Base-by-base conservation (phyloP, 306 rosid genomes). In the Vachellia collinsii region DNA sequence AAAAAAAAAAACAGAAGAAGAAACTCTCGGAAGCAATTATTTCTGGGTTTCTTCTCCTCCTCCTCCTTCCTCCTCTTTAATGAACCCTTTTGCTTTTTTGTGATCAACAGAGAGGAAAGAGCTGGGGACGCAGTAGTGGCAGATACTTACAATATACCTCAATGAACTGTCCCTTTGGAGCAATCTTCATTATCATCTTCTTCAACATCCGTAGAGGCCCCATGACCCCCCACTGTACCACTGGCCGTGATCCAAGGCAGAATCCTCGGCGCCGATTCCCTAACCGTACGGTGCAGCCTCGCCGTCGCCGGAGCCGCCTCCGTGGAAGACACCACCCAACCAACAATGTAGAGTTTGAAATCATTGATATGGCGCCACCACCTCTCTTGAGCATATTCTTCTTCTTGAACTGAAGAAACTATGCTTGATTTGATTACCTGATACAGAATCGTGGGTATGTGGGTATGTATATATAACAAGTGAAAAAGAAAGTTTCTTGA, bases 81-180 rank as follows among this genome's bases (percentile, higher is more conserved):
- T 63, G 79, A 54, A 12, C 68, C 68, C 58, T 72, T 54, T 41
- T 4, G 34, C 34, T 29, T 29, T 29, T 29, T 59, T 36, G 63
- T 70, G 68, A 72, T 93, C 77, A 93, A 86, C 95, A 93, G 34
- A 95, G 88, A 54, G 99, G 97, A 84, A 95, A 93, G 61, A 91
- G 68, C 47, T 92, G 93, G 10, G 97, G 95, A 20, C 95, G 93
- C 72, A 94, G 77, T 78, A 93, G 77, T 11, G 97, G 93, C 42
- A 91, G 20, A 84, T 93, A 90, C 85, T 91, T 87, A 82, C 79
- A 91, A 70, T 83, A 92, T 76, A 92, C 94, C 65, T 93, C 93
- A 4, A 90, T 67, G 74, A 90, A 91, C 65, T 74, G 63, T 44
- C 84, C 89, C 67, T 88, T 92, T 29, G 99, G 94, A 16, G 89